These are phyloP conservation scores for Pseudoperonospora humuli DNA, from an alignment of 352 stramenopile species.

Conservation along the genomic window DNA sequence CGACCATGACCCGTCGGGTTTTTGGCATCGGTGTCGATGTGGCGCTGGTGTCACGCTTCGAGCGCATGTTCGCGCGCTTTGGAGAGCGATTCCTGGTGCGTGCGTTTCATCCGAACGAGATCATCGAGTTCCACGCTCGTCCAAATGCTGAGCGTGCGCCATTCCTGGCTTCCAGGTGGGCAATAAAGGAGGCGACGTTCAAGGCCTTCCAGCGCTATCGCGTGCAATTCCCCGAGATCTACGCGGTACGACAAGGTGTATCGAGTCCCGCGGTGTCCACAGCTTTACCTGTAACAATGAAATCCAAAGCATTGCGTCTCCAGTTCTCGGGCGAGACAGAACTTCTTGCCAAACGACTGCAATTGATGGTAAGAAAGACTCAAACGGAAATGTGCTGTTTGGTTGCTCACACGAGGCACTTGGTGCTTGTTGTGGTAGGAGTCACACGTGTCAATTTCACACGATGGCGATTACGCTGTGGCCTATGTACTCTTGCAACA, in stretches of 20 bases:
- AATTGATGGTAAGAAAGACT: constrained; percentile 31
- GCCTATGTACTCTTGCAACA: constrained; percentile 74
- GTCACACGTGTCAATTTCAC: constrained; percentile 63
- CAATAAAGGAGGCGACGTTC: constrained; percentile 74
- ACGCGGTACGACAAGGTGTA: constrained; percentile 11
- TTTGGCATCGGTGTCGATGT: constrained; percentile 75
- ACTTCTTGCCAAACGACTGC: constrained; percentile 40
- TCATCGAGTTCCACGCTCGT: constrained; percentile 48
- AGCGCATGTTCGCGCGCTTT: constrained; percentile 42
- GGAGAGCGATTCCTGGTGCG: constrained; percentile 53
- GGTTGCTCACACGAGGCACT: neutral
- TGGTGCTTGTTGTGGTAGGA: constrained; percentile 26
- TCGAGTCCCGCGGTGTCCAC: constrained; percentile 13
- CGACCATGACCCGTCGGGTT: constrained; percentile 20
- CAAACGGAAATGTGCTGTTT: too few species aligned
- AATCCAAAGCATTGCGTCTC: constrained; percentile 37
- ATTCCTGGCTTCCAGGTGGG: constrained; percentile 77
- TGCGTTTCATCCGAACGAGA: constrained; percentile 59
- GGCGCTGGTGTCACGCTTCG: constrained; percentile 48
- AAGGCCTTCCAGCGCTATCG: constrained; percentile 79
- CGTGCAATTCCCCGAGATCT: constrained; percentile 72
- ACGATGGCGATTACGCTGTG: constrained; percentile 77
- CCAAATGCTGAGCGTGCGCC: constrained; percentile 24
- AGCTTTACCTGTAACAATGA: constrained; percentile 17
- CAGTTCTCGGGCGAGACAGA: constrained; percentile 55